Evolutionary conservation across 2,329 filamentous ascomycete genomes (phyloP), one percentile per base, ranked within the genome.

Genomic region (Colletotrichum noveboracense): DNA sequence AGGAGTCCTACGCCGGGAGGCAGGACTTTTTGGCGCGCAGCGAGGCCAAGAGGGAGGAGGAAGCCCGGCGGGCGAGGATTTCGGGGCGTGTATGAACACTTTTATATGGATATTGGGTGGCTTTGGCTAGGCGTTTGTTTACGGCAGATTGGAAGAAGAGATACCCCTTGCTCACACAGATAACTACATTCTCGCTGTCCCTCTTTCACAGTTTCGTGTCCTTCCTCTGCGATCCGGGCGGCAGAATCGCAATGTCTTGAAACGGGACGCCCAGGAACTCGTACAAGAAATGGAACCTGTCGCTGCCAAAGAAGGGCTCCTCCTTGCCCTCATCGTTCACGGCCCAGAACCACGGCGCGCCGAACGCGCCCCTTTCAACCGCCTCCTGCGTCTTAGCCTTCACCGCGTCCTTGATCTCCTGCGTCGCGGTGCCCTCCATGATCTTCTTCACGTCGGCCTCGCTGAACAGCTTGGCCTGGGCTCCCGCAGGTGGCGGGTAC

Each of bases 291-390:
- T 92, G 89, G 82, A 93, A 94, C 73, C 93, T 92, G 84, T 96
- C 94, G 84, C 93, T 95, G 4, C 94, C 94, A 83, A 96, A 96
- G 82, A 96, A 95, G 0, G 93, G 91, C 85, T 94, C 92, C 65
- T 88, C 88, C 71, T 88, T 83, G 0, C 93, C 93, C 76, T 89
- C 82, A 3, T 80, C 82, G 79, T 93, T 91, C 21, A 87, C 88
- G 5, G 92, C 94, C 89, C 92, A 93, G 76, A 94, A 87, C 94
- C 94, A 96, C 2, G 95, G 95, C 66, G 92, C 91, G 0, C 95
- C 95, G 83, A 94, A 96, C 0, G 94, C 94, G 0, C 94, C 94
- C 66, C 85, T 86, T 48, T 91, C 89, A 18, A 95, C 82, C 0
- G 91, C 93, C 77, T 88, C 87, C 75, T 91, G 87, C 21, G 94